A percentile compares a stretch with the other conserved stretches of the same genome.
Evolutionary conservation across 164 flowering plant genomes (phyloP).

Genomic region (Umbilicus rupestris): DNA sequence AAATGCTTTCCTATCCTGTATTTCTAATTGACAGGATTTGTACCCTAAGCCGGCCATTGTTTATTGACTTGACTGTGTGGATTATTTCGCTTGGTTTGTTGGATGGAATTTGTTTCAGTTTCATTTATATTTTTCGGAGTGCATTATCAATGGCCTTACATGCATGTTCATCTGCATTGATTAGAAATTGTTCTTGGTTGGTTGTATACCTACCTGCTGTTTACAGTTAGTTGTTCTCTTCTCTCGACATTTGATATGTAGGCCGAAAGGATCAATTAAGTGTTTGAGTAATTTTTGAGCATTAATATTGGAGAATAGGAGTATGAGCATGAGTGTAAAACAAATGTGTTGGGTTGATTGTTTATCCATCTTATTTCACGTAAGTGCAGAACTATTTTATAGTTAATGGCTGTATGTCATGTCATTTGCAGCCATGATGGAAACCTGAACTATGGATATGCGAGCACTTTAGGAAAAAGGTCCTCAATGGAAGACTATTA

Average conservation of each 20-base stretch:
- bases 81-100: too few species aligned
- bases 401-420: background rate
- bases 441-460: slow-evolving; percentile 95
- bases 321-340: background rate
- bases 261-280: background rate
- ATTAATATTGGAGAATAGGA: background rate
- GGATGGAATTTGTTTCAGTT: too few species aligned
- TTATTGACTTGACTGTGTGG: too few species aligned
- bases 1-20: too few species aligned
- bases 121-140: too few species aligned
- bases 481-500: slow-evolving; percentile 97
- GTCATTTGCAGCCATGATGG: slow-evolving; percentile 64
- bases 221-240: background rate
- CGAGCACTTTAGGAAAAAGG: slow-evolving; percentile 91
- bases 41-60: too few species aligned
- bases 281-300: background rate
- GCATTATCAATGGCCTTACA: too few species aligned
- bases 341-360: background rate
- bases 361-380: background rate
- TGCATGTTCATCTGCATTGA: background rate
- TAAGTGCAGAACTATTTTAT: background rate
- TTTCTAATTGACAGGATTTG: too few species aligned
- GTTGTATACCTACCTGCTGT: background rate
- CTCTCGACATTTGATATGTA: background rate
- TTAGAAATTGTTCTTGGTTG: background rate